phyloP scores from a whole-genome alignment of 2,329 filamentous ascomycete genomes.

The Alternaria arbusti region DNA sequence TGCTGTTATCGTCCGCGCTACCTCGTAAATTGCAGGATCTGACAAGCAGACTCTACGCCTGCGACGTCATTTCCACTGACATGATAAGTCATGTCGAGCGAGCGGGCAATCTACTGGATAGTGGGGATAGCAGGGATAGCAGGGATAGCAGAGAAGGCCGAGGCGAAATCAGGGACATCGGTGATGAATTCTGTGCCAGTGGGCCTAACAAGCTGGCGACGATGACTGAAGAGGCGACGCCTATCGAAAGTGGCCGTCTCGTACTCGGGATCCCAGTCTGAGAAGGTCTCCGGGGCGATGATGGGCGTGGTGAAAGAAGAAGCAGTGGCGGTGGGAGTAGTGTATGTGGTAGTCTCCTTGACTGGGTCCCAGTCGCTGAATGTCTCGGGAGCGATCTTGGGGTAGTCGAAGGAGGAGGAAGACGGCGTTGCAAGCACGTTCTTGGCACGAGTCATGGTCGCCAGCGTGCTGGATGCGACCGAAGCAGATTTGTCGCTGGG shows the following conservation, averaged over 20 bases:
- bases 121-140: neutral
- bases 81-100: neutral
- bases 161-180: neutral
- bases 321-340: neutral
- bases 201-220: neutral
- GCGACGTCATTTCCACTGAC: neutral
- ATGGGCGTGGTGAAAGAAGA: neutral
- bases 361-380: neutral
- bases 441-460: neutral
- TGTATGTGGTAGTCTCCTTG: neutral
- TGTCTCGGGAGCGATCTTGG: neutral
- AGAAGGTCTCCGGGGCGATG: neutral
- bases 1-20: neutral
- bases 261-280: neutral
- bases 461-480: neutral
- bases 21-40: neutral
- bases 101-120: neutral
- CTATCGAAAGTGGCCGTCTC: neutral
- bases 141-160: neutral
- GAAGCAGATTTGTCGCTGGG: neutral
- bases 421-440: neutral
- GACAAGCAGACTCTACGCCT: neutral
- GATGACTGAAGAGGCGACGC: neutral
- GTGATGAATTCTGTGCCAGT: neutral
- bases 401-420: neutral